Percentiles rank a stretch among this genome's conserved stretches.
Conservation (phyloP, 352 stramenopile species). For the Phytophthora palmivora region DNA sequence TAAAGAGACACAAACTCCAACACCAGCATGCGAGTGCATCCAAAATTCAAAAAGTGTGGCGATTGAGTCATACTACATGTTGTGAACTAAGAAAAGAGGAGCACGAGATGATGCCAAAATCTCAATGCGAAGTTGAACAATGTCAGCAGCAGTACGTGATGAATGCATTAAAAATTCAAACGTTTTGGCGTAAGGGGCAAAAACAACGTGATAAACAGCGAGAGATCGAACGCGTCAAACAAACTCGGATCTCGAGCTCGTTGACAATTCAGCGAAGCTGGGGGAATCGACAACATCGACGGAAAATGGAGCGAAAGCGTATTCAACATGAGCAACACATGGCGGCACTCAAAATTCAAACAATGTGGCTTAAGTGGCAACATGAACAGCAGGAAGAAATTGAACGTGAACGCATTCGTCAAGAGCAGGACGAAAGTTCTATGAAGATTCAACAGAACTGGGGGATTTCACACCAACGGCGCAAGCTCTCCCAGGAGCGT, state of each 20-base stretch:
- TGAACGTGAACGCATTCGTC: conserved; percentile 31
- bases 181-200: conserved; percentile 21
- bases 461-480: conserved; percentile 24
- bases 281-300: conserved; percentile 20
- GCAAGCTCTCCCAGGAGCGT: conserved; percentile 26
- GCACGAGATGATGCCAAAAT: background rate
- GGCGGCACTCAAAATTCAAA: conserved; percentile 35
- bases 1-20: background rate
- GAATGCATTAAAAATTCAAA: conserved; percentile 24
- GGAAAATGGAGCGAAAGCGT: conserved; percentile 28
- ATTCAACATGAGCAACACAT: conserved; percentile 33
- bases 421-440: conserved; percentile 35
- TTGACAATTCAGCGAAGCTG: conserved; percentile 34
- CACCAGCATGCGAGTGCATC: conserved; percentile 11
- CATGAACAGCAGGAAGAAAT: conserved; percentile 29
- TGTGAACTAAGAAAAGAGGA: too few relatives aligned
- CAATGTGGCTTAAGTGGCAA: conserved; percentile 34
- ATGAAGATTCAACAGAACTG: conserved; percentile 35
- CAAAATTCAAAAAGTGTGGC: background rate
- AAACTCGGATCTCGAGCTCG: conserved; percentile 23
- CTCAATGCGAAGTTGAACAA: conserved; percentile 12
- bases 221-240: conserved; percentile 14
- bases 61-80: too few relatives aligned
- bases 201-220: background rate
- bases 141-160: conserved; percentile 5